phyloP scores from a whole-genome alignment of 306 rosid genomes.

The Sphenostylis stenocarpa region DNA sequence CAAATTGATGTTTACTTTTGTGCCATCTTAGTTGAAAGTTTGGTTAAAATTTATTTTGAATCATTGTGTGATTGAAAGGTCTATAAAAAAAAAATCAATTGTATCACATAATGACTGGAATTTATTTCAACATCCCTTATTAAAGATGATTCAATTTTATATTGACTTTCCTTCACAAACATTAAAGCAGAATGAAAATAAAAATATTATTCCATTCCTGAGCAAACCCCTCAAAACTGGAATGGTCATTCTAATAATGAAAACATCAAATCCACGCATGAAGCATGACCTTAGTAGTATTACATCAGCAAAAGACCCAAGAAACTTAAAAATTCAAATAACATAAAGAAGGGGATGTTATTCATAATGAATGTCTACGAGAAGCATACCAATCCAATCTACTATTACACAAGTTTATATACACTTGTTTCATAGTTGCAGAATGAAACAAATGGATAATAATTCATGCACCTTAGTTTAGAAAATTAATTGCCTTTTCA shows the following conservation, averaged over 20 bases:
- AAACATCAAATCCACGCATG: not conserved
- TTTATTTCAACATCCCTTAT: not conserved
- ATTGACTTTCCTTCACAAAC: not conserved
- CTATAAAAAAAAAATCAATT: not conserved
- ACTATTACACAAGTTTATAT: not conserved
- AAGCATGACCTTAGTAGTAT: not conserved
- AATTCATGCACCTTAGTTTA: not conserved
- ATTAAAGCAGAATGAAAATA: not conserved
- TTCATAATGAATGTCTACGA: not conserved
- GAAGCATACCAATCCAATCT: not conserved
- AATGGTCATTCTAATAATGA: not conserved
- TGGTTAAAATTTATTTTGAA: not conserved
- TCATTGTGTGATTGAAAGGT: not conserved
- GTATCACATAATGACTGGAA: not conserved
- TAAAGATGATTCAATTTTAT: not conserved
- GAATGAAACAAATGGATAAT: not conserved
- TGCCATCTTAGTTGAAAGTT: not conserved
- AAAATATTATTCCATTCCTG: not conserved
- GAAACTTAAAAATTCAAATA: not conserved
- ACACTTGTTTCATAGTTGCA: not conserved
- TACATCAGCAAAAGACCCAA: not conserved
- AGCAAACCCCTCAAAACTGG: constrained; percentile 18
- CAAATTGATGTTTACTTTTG: not conserved
- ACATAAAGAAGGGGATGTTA: not conserved
- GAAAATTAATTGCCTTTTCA: not conserved